Base-by-base conservation (phyloP, 2,329 filamentous ascomycete genomes). In the Chalaropsis ovoidea region DNA sequence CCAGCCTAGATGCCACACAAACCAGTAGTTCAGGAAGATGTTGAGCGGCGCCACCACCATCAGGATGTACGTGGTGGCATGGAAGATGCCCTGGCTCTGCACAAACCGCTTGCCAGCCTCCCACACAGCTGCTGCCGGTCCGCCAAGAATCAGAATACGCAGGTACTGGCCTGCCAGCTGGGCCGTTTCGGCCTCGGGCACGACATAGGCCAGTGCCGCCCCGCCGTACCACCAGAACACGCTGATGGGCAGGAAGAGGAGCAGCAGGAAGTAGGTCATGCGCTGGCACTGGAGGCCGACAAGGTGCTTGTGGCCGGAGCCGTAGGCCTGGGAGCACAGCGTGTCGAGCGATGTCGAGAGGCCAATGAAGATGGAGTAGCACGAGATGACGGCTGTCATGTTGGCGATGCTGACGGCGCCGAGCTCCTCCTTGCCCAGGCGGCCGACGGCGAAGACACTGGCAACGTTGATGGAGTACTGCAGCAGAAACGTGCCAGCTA, bases 241-340 rank as follows among this genome's bases (percentile, higher is more conserved):
- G 3, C 81, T 83, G 69, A 94, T 88, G 0, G 89, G 89, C 19
- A 90, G 79, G 1, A 85, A 87, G 69, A 91, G 81, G 2, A 80
- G 73, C 78, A 87, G 86, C 2, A 94, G 80, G 72, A 94, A 92
- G 72, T 80, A 87, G 0, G 89, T 79, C 89, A 93, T 93, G 66
- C 89, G 82, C 75, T 94, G 88, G 69, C 90, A 81, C 71, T 94
- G 89, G 65, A 94, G 74, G 1, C 89, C 89, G 11, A 97, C 93
- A 4, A 97, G 82, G 70, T 92, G 88, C 73, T 88, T 95, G 73
- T 88, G 88, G 0, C 93, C 93, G 0, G 89, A 95, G 1, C 94
- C 93, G 73, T 95, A 97, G 0, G 94, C 93, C 75, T 97, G 93
- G 0, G 93, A 85, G 74, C 93, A 96, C 1, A 97, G 84, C 0